phyloP scores from a whole-genome alignment of 768 basidiomycete species.

The Tylopilus subfusipes region DNA sequence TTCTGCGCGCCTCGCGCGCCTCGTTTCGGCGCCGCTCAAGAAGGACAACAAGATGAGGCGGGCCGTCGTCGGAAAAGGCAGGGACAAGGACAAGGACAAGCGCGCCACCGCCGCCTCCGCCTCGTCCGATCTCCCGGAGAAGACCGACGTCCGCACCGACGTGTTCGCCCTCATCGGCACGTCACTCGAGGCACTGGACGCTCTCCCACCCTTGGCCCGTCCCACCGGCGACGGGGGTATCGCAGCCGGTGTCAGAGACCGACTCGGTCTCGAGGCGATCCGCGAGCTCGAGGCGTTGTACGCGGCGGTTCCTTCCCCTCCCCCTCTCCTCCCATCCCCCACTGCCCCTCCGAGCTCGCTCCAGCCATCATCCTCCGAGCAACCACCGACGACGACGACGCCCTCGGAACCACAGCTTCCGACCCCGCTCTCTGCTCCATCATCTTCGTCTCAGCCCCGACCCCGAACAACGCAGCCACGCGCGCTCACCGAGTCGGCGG shows the following conservation, averaged over 20 bases:
- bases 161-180: constrained; percentile 22
- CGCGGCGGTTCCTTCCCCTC: background rate
- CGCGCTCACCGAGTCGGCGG: background rate
- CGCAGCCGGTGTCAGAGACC: constrained; percentile 13
- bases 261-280: constrained; percentile 28
- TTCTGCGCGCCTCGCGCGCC: constrained; percentile 12
- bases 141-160: constrained; percentile 21
- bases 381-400: background rate
- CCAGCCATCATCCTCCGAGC: too few relatives aligned
- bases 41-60: constrained; percentile 5
- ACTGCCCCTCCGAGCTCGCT: background rate
- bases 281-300: constrained; percentile 26
- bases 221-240: background rate
- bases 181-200: constrained; percentile 18
- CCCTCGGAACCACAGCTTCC: background rate
- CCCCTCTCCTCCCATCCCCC: background rate
- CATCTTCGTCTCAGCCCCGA: background rate
- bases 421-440: background rate
- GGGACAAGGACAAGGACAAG: constrained; percentile 5
- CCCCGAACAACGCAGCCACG: background rate
- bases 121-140: background rate
- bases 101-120: background rate
- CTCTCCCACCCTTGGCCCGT: constrained; percentile 1
- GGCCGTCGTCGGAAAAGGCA: background rate
- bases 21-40: constrained; percentile 2